Base-by-base conservation (phyloP, 2,329 filamentous ascomycete genomes). In the Fusarium pseudograminearum region DNA sequence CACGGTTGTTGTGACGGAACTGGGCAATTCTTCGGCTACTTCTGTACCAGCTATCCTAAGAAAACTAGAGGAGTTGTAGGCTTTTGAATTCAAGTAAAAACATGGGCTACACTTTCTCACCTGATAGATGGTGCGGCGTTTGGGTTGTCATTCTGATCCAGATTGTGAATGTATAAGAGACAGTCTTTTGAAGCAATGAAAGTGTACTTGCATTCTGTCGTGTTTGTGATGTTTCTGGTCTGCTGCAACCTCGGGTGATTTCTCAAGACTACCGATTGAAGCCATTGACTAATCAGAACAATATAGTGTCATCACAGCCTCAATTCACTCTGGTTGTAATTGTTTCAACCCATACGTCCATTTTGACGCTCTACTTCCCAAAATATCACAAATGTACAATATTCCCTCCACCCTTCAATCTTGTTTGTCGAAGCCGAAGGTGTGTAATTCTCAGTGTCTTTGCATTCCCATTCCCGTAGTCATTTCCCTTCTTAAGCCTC, bases 1-100 rank as follows among this genome's bases (percentile, higher is more conserved):
- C 70, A 91, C 93, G 40, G 92, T 94, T 80, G 91, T 99, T 41
- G 89, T 98, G 51, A 98, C 94, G 5, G 96, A 99, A 81, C 90
- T 95, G 77, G 96, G 95, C 42, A 93, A 89, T 74, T 87, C 97
- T 67, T 93, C 94, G 52, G 92, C 94, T 1, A 94, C 91, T 74
- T 94, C 93, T 10, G 94, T 98, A 42, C 91, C 94, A 14, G 83
- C 85, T 33, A 83, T 88, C 67, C 76, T 89, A 72, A 80, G 85
- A 66, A 89, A 86, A 74, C 78, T 88, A 71, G 87, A 89, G 75
- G 86, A 88, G 73, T 80, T 85, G 72, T 85, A 83, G 76, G 74
- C 66, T 53, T 60, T 48, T 53, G 36, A 65, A 67, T 58, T 36
- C 33, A 52, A 56, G 56, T 57, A 65, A 66, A 60, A 53, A 44